These are phyloP conservation scores for Ogataea siamensis DNA, from an alignment of 805 yeast species.

Conservation along the genomic window DNA sequence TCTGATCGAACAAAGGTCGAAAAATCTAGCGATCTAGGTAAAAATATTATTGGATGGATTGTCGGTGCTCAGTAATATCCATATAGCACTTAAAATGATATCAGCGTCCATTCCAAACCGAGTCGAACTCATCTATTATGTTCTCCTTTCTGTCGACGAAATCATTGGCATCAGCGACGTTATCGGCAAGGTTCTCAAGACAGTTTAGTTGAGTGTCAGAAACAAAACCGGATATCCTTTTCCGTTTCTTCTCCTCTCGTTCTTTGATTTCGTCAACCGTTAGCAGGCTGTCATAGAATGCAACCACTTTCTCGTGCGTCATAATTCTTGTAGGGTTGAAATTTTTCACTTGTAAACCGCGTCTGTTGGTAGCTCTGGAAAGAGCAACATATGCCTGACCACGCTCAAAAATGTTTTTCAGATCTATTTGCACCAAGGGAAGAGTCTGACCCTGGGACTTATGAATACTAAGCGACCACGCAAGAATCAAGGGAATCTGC, in stretches of 20 bases:
- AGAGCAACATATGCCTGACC: conserved; percentile 97
- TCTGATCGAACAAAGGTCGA: conserved; percentile 11
- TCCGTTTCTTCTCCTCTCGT: not conserved
- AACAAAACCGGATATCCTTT: not conserved
- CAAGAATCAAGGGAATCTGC: conserved; percentile 86
- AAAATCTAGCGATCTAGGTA: conserved; percentile 28
- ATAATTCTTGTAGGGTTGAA: conserved; percentile 62
- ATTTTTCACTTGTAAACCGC: conserved; percentile 78
- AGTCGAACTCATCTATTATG: conserved; percentile 4
- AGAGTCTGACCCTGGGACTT: conserved; percentile 94
- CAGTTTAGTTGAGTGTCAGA: conserved; percentile 11
- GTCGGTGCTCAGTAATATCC: conserved; percentile 30
- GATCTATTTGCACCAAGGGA: conserved; percentile 72
- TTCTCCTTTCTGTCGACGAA: conserved; percentile 7
- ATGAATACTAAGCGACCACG: conserved; percentile 96
- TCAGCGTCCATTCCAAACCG: not conserved
- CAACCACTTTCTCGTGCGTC: conserved; percentile 68
- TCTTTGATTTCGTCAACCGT: conserved; percentile 34
- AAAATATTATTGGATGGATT: conserved; percentile 36
- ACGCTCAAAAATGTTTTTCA: conserved; percentile 72
- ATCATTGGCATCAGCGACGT: conserved; percentile 17
- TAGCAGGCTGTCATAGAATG: conserved; percentile 58
- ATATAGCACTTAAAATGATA: not conserved
- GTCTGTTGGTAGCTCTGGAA: conserved; percentile 76
- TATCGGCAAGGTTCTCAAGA: conserved; percentile 13